Evolutionary conservation across 768 basidiomycete genomes (phyloP), one percentile per base, ranked within the genome.

Genomic region (Trametes gibbosa): DNA sequence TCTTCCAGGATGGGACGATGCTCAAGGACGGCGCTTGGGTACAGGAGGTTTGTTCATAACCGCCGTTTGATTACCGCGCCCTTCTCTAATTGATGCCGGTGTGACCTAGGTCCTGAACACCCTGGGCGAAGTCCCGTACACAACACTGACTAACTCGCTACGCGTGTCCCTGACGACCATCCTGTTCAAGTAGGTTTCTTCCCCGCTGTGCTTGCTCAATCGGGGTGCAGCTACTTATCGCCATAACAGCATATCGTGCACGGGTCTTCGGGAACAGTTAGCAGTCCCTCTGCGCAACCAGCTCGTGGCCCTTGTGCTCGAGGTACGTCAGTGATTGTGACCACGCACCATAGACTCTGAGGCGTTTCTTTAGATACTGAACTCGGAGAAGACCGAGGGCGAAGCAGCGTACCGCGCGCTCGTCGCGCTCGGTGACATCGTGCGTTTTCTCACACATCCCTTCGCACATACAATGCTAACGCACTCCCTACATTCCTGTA

Each of bases 91-190:
- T 27, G 9, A 13, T 52, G 19, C 37, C 14, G 40, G 3, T 41
- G 7, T 9, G 55, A 56, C n/a, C 50, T 66, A 92, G 86, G 77
- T 91, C 37, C 74, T 92, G 23, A 78, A 78, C 48, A 73, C 75
- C 27, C 65, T 93, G 51, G 66, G 70, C 25, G 75, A 81, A 42
- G 79, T 75, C 6, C 77, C 83, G 0, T 86, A 85, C 57, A 69
- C 75, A 19, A 72, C 76, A 3, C 73, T 92, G 65, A 82, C 80
- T 39, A 95, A 91, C 72, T 75, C 78, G 3, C 89, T 89, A 49
- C 83, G 90, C 29, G 78, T 92, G 3, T 89, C 92, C 0, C 68
- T 95, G 47, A 86, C 90, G 4, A 95, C 95, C 0, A 74, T 95
- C 35, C 72, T 91, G 32, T 86, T 98, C 75, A 98, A 98, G 96